phyloP scores from a whole-genome alignment of 2,329 filamentous ascomycete genomes.

The Geosmithia putterillii region DNA sequence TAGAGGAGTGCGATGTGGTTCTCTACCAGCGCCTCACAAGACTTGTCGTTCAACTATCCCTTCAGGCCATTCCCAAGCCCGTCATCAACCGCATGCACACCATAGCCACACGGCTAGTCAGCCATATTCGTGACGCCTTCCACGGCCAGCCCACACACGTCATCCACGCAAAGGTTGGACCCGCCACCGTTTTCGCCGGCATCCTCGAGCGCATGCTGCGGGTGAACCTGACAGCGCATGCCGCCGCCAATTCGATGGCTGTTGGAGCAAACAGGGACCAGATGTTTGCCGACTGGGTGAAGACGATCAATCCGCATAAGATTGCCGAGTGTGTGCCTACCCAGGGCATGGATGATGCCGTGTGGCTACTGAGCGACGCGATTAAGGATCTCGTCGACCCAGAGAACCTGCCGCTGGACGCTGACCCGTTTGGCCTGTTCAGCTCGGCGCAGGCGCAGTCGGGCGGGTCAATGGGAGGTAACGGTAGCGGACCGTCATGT shows the following conservation, averaged over 20 bases:
- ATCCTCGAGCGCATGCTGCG: slow-evolving; percentile 77
- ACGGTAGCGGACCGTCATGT: slow-evolving; percentile 7
- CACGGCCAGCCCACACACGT: slow-evolving; percentile 77
- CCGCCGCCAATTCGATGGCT: slow-evolving; percentile 83
- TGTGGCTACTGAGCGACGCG: slow-evolving; percentile 50
- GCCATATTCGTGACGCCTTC: slow-evolving; percentile 76
- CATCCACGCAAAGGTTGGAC: slow-evolving; percentile 73
- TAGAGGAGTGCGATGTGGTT: slow-evolving; percentile 87
- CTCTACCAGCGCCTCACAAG: slow-evolving; percentile 97
- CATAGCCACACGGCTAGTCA: slow-evolving; percentile 70
- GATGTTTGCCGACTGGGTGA: slow-evolving; percentile 91
- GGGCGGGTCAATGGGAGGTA: neutral
- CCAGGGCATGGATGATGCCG: slow-evolving; percentile 53
- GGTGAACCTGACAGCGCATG: slow-evolving; percentile 88
- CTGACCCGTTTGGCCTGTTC: neutral
- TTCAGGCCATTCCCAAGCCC: slow-evolving; percentile 81
- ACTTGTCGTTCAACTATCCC: slow-evolving; percentile 75
- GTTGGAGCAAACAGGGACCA: slow-evolving; percentile 81
- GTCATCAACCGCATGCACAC: slow-evolving; percentile 80
- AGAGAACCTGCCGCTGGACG: neutral
- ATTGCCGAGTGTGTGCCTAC: slow-evolving; percentile 51
- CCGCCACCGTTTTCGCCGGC: slow-evolving; percentile 78
- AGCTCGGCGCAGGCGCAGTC: neutral
- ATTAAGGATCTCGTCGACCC: slow-evolving; percentile 57
- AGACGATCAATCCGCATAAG: slow-evolving; percentile 49